These are phyloP conservation scores for Abrus precatorius DNA, from an alignment of 306 rosid genomes.

Conservation along the genomic window DNA sequence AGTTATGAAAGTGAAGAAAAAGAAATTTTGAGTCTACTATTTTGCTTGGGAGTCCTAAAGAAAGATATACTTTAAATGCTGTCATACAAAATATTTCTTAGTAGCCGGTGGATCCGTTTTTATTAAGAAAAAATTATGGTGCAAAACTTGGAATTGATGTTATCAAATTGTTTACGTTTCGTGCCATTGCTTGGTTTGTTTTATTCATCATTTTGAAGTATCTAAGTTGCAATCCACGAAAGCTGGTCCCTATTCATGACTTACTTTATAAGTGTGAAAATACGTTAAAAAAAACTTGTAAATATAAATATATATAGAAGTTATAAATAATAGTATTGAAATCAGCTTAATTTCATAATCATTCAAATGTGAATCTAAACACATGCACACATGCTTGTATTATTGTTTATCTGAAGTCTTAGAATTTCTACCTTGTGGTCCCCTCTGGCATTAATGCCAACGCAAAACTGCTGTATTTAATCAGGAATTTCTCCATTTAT, in stretches of 20 bases:
- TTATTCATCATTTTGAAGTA: slow-evolving; percentile 20
- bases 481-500: not conserved
- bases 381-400: too few relatives aligned
- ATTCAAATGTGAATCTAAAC: too few relatives aligned
- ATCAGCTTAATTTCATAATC: too few relatives aligned
- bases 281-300: too few relatives aligned
- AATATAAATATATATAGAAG: too few relatives aligned
- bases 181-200: slow-evolving; percentile 1
- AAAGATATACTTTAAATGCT: not conserved
- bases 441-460: slow-evolving; percentile 13
- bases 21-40: not conserved
- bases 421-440: not conserved
- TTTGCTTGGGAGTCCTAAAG: slow-evolving; percentile 11
- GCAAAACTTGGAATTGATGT: slow-evolving; percentile 14
- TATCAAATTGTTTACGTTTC: slow-evolving; percentile 27
- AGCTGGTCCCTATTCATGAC: slow-evolving; percentile 9
- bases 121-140: not conserved
- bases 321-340: too few relatives aligned
- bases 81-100: not conserved
- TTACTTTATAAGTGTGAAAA: too few relatives aligned
- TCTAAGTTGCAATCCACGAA: slow-evolving; percentile 34
- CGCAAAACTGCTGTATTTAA: not conserved
- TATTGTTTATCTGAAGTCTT: not conserved
- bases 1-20: not conserved
- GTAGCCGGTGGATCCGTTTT: not conserved